These are phyloP conservation scores for Pythium graminicola DNA, from an alignment of 352 stramenopile genomes.

Conservation along the genomic window DNA sequence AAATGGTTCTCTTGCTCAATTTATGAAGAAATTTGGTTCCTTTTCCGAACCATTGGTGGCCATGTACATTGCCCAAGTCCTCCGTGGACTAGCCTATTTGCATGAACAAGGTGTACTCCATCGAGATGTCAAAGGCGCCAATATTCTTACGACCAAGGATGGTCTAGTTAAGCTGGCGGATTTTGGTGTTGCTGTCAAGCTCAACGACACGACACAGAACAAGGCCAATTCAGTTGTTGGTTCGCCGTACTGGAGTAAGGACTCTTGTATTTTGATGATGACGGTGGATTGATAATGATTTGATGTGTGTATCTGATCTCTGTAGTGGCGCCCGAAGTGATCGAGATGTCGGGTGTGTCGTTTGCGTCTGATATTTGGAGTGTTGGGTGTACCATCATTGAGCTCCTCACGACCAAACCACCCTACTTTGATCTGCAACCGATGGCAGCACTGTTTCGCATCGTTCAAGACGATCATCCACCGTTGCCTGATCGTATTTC, in stretches of 20 bases:
- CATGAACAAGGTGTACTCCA: slow-evolving; percentile 91
- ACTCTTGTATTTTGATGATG: background rate
- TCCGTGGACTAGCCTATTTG: slow-evolving; percentile 85
- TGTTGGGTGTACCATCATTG: slow-evolving; percentile 93
- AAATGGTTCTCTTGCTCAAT: slow-evolving; percentile 88
- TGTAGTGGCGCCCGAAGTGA: slow-evolving; percentile 93
- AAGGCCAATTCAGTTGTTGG: slow-evolving; percentile 89
- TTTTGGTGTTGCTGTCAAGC: slow-evolving; percentile 89
- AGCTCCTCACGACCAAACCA: slow-evolving; percentile 90
- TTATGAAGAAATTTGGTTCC: slow-evolving; percentile 91
- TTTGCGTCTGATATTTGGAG: slow-evolving; percentile 93
- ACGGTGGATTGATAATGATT: background rate
- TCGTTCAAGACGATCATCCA: slow-evolving; percentile 91
- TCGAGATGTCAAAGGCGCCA: slow-evolving; percentile 91
- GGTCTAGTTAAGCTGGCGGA: slow-evolving; percentile 90
- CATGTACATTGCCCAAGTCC: slow-evolving; percentile 91
- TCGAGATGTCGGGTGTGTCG: slow-evolving; percentile 91
- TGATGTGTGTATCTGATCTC: slow-evolving; percentile 6
- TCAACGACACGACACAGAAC: slow-evolving; percentile 68
- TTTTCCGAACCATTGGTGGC: slow-evolving; percentile 88
- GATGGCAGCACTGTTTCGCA: slow-evolving; percentile 89
- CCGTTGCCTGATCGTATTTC: slow-evolving; percentile 87
- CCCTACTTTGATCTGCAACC: slow-evolving; percentile 91
- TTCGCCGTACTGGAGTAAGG: slow-evolving; percentile 92
- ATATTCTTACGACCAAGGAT: slow-evolving; percentile 91